phyloP scores from a whole-genome alignment of 345 rosid species.

The Ceriops decandra region DNA sequence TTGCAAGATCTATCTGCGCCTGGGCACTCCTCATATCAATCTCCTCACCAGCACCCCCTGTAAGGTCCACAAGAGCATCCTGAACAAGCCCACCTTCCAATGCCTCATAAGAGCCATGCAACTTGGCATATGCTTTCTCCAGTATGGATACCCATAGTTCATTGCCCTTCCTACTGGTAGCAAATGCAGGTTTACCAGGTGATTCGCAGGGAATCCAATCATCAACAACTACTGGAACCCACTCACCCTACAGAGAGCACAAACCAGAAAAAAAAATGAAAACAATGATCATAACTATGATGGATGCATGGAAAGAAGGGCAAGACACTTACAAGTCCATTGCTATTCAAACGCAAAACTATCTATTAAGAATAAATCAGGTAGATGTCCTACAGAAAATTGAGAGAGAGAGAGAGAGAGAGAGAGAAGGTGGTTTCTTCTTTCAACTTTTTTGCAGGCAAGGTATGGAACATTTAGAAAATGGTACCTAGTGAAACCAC shows the following conservation, averaged over 20 bases:
- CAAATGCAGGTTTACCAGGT: conserved; percentile 96
- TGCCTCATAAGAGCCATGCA: conserved; percentile 99
- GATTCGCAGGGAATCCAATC: conserved; percentile 99
- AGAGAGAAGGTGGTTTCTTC: too few species aligned
- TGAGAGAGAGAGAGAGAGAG: too few species aligned
- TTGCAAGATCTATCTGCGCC: conserved; percentile 99
- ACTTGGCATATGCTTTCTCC: conserved; percentile 97
- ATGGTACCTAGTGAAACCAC: too few species aligned
- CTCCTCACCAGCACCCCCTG: conserved; percentile 99
- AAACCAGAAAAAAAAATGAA: conserved; percentile 5
- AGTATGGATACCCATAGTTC: conserved; percentile 97
- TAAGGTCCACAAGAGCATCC: conserved; percentile 99
- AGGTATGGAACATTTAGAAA: too few species aligned
- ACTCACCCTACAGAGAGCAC: conserved; percentile 71
- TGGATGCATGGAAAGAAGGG: too few species aligned
- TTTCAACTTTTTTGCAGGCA: too few species aligned
- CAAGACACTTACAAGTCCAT: too few species aligned
- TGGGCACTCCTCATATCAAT: conserved; percentile 98
- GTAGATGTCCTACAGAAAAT: too few species aligned
- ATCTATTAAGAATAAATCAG: too few species aligned
- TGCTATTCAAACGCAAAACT: too few species aligned
- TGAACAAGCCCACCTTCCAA: conserved; percentile 99
- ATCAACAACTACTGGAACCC: conserved; percentile 99
- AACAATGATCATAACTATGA: too few species aligned
- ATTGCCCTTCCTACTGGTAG: conserved; percentile 83